Evolutionary conservation across 257 asterid genomes (phyloP).

Genomic region (Nicotiana benthamiana): DNA sequence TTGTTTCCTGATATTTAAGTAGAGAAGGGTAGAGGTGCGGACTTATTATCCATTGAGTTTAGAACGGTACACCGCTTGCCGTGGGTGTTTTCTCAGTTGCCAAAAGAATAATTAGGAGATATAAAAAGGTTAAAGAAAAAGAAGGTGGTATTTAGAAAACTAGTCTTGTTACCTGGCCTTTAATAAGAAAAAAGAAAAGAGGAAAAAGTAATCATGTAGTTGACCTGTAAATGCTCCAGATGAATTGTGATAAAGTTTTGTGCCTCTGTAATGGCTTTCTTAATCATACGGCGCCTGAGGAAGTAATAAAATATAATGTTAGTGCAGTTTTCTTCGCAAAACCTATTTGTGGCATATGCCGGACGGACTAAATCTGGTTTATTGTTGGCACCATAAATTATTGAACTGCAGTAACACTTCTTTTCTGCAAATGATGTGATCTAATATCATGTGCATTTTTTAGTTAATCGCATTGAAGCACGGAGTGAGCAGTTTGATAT

Average conservation of each 20-base stretch:
- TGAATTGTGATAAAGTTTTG: neutral
- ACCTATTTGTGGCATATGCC: neutral
- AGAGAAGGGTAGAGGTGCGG: too few relatives aligned
- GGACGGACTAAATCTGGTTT: neutral
- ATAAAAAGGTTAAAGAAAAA: neutral
- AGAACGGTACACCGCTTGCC: too few relatives aligned
- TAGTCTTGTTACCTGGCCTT: too few relatives aligned
- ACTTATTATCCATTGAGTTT: too few relatives aligned
- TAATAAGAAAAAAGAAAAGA: neutral
- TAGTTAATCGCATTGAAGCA: conserved; percentile 67
- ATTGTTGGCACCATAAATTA: neutral
- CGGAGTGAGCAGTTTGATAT: conserved; percentile 88
- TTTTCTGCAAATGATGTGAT: neutral
- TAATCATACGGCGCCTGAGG: neutral
- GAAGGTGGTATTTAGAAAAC: neutral
- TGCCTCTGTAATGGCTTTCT: neutral
- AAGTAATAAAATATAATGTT: neutral
- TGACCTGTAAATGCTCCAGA: neutral
- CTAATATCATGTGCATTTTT: neutral
- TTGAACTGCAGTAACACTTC: neutral
- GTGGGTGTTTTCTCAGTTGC: too few relatives aligned
- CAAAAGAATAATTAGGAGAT: too few relatives aligned
- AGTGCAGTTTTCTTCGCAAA: neutral
- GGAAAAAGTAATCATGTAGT: neutral
- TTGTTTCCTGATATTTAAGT: too few relatives aligned